Percentiles rank a stretch among this genome's conserved stretches.
Evolutionary conservation across 208 protist species (phyloP).

Genomic region (Kentomonas sorsogonicus): DNA sequence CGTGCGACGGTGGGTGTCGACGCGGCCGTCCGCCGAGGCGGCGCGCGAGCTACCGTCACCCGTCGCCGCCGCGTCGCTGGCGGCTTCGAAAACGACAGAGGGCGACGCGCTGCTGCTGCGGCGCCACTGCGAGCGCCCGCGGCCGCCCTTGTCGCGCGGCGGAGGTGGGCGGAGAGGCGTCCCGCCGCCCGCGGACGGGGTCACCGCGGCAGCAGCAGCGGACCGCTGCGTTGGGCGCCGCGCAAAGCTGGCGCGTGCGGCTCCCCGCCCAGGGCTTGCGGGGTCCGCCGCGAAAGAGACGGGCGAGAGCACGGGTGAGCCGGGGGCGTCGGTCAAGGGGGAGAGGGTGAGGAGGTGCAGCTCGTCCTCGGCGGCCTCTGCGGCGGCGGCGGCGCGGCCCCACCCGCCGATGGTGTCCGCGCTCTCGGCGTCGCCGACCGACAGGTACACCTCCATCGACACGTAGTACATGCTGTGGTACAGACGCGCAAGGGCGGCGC

Average conservation of each 20-base stretch:
- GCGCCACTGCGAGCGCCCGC: not conserved
- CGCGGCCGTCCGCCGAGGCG: not conserved
- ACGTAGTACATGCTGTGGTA: slow-evolving; percentile 56
- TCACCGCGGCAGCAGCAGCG: not conserved
- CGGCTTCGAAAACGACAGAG: not conserved
- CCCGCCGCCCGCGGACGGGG: not conserved
- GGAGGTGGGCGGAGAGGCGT: not conserved
- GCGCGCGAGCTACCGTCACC: not conserved
- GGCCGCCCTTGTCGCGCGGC: not conserved
- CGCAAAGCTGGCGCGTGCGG: too few species aligned
- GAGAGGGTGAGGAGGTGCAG: slow-evolving; percentile 12
- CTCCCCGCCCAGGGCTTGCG: too few species aligned
- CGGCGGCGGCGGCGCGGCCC: not conserved
- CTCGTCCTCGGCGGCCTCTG: slow-evolving; percentile 6
- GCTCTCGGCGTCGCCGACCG: slow-evolving; percentile 33
- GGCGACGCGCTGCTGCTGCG: not conserved
- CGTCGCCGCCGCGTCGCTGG: not conserved
- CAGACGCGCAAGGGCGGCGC: slow-evolving; percentile 18
- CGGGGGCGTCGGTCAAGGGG: not conserved
- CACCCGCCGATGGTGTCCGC: not conserved
- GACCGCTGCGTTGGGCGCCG: not conserved
- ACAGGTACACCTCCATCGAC: slow-evolving; percentile 54
- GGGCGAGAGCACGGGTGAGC: not conserved
- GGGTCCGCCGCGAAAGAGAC: too few species aligned
- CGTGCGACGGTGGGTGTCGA: not conserved